These are phyloP conservation scores for Colletotrichum acutatum DNA, from an alignment of 2,329 filamentous ascomycete genomes.

Conservation along the genomic window DNA sequence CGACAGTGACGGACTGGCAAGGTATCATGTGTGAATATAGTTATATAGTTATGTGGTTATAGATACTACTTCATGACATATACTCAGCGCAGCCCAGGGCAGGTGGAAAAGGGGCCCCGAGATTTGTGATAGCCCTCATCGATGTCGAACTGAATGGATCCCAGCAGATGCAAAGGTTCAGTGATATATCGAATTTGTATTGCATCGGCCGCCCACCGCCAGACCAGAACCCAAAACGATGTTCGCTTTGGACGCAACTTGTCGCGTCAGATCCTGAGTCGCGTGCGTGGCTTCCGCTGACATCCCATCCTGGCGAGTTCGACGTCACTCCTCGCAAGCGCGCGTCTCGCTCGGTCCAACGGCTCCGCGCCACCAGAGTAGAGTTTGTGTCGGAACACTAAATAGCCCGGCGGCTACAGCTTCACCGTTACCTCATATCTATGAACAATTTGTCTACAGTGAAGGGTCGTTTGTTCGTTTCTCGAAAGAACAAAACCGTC, in stretches of 20 bases:
- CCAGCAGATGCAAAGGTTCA: background rate
- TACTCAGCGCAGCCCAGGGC: no score
- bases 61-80: no score
- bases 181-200: background rate
- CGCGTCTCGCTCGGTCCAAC: constrained; percentile 2
- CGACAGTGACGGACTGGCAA: no score
- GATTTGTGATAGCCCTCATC: no score
- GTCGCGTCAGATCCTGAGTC: background rate
- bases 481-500: no score
- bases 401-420: background rate
- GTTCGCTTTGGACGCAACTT: background rate
- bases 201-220: background rate
- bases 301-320: background rate
- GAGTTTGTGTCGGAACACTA: background rate
- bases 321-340: background rate
- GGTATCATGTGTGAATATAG: no score
- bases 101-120: no score
- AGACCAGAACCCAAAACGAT: background rate
- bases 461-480: background rate
- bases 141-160: background rate
- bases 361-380: background rate
- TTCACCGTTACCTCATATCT: background rate
- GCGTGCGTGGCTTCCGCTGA: background rate
- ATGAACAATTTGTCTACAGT: background rate
- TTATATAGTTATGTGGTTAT: no score